phyloP scores from a whole-genome alignment of 208 protist species.

The Phytomonas sp. region DNA sequence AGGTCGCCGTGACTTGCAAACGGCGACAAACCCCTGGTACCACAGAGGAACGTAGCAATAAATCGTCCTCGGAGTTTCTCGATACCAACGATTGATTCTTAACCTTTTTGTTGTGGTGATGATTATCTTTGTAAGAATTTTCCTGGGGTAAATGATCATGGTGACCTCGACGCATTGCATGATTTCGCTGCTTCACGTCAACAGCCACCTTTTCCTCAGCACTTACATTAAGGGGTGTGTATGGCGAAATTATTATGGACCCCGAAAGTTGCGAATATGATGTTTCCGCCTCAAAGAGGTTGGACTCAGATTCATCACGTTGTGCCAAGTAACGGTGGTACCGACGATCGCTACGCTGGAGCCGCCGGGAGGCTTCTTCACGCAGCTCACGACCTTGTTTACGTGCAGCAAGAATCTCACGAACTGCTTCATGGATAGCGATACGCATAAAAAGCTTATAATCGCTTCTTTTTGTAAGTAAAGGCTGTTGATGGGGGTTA shows the following conservation, averaged over 20 bases:
- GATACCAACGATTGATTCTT: background rate
- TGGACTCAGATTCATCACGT: conserved; percentile 18
- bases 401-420: conserved; percentile 44
- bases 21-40: background rate
- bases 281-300: conserved; percentile 15
- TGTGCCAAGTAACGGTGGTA: conserved; percentile 23
- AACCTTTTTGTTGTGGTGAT: background rate
- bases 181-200: background rate
- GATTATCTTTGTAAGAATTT: background rate
- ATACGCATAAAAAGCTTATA: conserved; percentile 22
- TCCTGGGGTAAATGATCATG: background rate
- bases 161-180: background rate
- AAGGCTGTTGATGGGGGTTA: background rate
- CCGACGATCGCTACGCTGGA: conserved; percentile 26
- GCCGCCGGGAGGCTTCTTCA: conserved; percentile 24
- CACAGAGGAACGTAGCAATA: background rate
- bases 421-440: conserved; percentile 59
- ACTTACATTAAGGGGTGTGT: background rate
- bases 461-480: background rate
- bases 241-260: conserved; percentile 2
- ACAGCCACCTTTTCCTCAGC: background rate
- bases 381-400: conserved; percentile 22
- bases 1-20: background rate
- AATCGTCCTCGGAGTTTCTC: background rate
- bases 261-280: conserved; percentile 2